Evolutionary conservation across 495 filamentous ascomycete genomes (phyloP), one percentile per base, ranked within the genome.

Genomic region (Bombardia bombarda): DNA sequence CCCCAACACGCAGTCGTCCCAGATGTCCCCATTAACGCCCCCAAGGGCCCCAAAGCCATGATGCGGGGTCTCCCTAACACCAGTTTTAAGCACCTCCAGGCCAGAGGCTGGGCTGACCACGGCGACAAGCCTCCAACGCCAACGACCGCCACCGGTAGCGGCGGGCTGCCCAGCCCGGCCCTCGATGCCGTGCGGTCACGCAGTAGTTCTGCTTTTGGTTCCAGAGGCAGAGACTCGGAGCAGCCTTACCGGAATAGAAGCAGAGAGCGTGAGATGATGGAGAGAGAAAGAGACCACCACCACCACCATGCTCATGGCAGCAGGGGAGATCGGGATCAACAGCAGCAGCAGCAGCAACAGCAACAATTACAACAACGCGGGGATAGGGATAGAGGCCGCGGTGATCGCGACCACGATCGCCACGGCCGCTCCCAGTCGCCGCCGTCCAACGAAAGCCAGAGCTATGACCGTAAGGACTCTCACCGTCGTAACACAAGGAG

Each of bases 21-120:
- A 18, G 72, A 73, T 55, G 67, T 73, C 19, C 74, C 72, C 13
- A 48, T 72, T 32, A 78, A 77, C 61, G 92, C 92, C 20, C 92
- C 92, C 22, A 92, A 83, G 39, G 92, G 87, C 1, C 92, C 92
- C 2, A 89, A 92, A 62, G 92, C 93, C 14, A 88, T 97, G 81
- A 70, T 93, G 48, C 79, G 90, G 55, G 89, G 90, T 14, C 73
- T 82, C 17, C 82, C 85, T 39, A 90, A 89, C 61, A 86, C 82
- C 33, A 82, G 80, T 59, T 73, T 79, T 52, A 60, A 60, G 40
- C 62, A 69, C 42, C 57, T 78, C 32, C 68, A 71, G 61, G 71
- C 67, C 30, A 60, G 72, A 45, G 68, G 68, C 43, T 64, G 58
- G 52, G 63, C 71, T 14, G 53, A 58, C 36, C 62, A 67, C 48